Conservation (phyloP, 2,329 filamentous ascomycete genomes). For the Macrophomina tecta region DNA sequence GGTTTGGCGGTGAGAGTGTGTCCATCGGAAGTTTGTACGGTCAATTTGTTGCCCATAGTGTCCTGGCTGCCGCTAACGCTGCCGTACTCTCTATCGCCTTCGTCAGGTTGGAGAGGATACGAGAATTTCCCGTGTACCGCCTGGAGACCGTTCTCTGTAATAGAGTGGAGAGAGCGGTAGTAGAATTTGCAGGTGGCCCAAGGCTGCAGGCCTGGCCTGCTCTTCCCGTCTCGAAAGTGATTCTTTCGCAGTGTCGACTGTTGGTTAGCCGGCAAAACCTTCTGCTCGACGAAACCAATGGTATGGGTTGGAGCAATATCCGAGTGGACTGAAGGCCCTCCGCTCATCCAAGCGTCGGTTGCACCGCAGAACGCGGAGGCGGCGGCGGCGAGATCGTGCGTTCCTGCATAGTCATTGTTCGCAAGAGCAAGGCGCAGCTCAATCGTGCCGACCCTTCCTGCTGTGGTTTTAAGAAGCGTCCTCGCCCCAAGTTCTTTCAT, state of each 20-base stretch:
- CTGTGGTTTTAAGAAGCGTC: neutral
- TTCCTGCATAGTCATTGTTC: too few species aligned
- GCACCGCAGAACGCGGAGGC: too few species aligned
- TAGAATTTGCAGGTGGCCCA: slow-evolving; percentile 51
- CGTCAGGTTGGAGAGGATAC: neutral
- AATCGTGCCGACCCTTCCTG: slow-evolving; percentile 37
- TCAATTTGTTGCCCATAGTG: too few species aligned
- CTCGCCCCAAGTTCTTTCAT: neutral
- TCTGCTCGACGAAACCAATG: slow-evolving; percentile 11
- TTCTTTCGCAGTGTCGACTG: neutral
- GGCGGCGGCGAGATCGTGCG: neutral
- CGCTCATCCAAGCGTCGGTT: neutral
- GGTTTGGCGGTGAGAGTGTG: too few species aligned
- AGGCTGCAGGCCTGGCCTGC: slow-evolving; percentile 41
- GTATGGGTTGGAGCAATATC: neutral
- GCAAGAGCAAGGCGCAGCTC: slow-evolving; percentile 39
- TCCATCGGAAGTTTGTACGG: too few species aligned
- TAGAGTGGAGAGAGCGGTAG: slow-evolving; percentile 42
- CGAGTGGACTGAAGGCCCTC: neutral
- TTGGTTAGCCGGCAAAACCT: slow-evolving; percentile 30
- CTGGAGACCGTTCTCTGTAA: neutral
- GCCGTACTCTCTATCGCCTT: neutral
- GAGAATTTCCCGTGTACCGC: neutral
- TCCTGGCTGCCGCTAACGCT: too few species aligned
- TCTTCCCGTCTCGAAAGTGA: neutral